These are phyloP conservation scores for Syzygium aromaticum DNA, from an alignment of 345 rosid species.

Conservation along the genomic window DNA sequence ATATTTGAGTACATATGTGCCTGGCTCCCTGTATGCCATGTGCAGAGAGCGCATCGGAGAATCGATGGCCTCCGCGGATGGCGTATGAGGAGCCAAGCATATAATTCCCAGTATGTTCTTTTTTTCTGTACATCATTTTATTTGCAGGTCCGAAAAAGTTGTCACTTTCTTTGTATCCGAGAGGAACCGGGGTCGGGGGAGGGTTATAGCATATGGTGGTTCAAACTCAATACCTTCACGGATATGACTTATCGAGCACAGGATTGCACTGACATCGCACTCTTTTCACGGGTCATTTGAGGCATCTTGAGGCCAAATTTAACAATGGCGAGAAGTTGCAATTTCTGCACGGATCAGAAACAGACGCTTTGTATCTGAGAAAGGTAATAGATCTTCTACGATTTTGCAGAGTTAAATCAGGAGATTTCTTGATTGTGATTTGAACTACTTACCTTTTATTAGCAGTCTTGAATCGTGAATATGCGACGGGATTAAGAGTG, in stretches of 20 bases:
- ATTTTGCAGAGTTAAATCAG: not conserved
- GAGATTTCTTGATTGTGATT: not conserved
- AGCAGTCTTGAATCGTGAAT: not conserved
- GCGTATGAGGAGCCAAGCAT: conserved; percentile 99
- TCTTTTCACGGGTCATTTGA: not conserved
- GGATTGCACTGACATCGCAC: not conserved
- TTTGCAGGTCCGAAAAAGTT: not conserved
- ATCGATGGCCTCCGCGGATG: conserved; percentile 79
- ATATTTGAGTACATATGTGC: conserved; percentile 33
- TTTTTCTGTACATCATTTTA: not conserved
- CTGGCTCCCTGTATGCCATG: conserved; percentile 99
- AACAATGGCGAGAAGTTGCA: not conserved
- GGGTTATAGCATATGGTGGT: not conserved
- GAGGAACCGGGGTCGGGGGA: not conserved
- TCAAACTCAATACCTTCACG: not conserved
- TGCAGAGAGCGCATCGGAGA: conserved; percentile 49
- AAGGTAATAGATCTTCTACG: not conserved
- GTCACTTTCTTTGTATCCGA: not conserved
- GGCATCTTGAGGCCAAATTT: not conserved
- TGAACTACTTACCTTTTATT: not conserved
- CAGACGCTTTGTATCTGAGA: not conserved
- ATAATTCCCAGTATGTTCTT: conserved; percentile 1
- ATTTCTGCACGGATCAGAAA: not conserved
- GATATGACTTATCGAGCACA: not conserved
- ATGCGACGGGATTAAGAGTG: not conserved